Base-by-base conservation (phyloP, 2,329 filamentous ascomycete species). In the Cladobotryum mycophilum region DNA sequence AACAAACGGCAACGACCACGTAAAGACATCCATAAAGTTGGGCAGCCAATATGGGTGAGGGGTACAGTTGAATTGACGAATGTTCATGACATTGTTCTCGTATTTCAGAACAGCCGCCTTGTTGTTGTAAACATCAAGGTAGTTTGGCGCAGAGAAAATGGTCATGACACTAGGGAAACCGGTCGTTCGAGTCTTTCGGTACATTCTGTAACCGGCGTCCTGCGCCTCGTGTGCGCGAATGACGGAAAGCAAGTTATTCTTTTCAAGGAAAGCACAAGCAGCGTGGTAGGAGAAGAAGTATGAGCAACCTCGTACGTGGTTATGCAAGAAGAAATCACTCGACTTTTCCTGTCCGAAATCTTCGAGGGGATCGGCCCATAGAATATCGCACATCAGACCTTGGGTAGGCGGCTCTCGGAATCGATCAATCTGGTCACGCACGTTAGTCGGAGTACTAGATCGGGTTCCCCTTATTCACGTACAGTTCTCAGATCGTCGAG, bases 81-180 rank as follows among this genome's bases (percentile, higher is more conserved):
- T 99, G 76, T 99, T 99, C 93, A 99, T 99, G 55, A 99, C 93
- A 65, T 99, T 99, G 73, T 99, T 99, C 75, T 99, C 93, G 68
- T 99, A 99, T 75, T 99, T 99, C 63, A 99, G 77, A 38, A 99
- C 93, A 1, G 93, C 93, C 2, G 93, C 93, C 77, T 99, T 99
- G 80, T 99, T 99, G 82, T 99, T 99, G 75, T 99, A 99, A 36
- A 99, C 91, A 64, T 99, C 93, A 56, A 99, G 83, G 67, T 99
- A 99, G 72, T 99, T 99, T 36, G 93, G 93, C 1, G 93, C 93
- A 41, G 92, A 97, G 79, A 99, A 99, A 64, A 99, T 99, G 60
- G 93, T 99, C 93, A 99, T 99, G 56, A 99, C 93, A 73, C 91
- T 96, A 18, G 93, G 93, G 75, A 99, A 99, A 2, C 93, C 93